Evolutionary conservation across 257 asterid species (phyloP), one percentile per base, ranked within the genome.

Genomic region (Nicotiana knightiana): DNA sequence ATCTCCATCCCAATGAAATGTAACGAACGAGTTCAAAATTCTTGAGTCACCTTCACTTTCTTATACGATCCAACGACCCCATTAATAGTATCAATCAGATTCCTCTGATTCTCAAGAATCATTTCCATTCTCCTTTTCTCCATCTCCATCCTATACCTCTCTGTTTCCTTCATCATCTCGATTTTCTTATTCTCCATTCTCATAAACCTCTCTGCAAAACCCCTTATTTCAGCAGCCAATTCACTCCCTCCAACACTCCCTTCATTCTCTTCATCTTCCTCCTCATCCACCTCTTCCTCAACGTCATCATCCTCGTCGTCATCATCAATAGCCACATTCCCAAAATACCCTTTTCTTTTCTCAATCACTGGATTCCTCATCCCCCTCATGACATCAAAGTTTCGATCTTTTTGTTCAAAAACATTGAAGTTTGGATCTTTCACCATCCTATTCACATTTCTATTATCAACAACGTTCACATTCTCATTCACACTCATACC

Each of bases 81-180:
- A 57, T 87, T 89, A 83, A 93, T 91, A 6, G 94, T 84, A 70
- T 91, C 93, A 58, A 90, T 85, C 66, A 95, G 88, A 87, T 89
- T 93, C 88, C 92, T 90, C 79, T 92, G 97, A 3, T 93, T 90
- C 17, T 93, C 95, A 1, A 88, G 85, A 81, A 93, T 95, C 98
- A 93, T 95, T n/a, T 88, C 96, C 91, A 86, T 89, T 89, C 93
- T 90, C 91, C 90, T 93, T 88, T 88, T 90, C 88, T 95, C 98
- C 97, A 92, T 91, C 89, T 95, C 96, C 92, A 91, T 91, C 26
- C 94, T 65, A 28, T 51, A 82, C 87, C 89, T 91, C 85, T 92
- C 92, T 0, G 90, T 88, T 83, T 91, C 96, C 81, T 89, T 85
- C 94, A 91, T 88, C 97, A 89, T 90, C 89, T 93, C 98, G 43